Base-by-base conservation (phyloP, 2,329 filamentous ascomycete genomes). In the Geosmithia putterillii region DNA sequence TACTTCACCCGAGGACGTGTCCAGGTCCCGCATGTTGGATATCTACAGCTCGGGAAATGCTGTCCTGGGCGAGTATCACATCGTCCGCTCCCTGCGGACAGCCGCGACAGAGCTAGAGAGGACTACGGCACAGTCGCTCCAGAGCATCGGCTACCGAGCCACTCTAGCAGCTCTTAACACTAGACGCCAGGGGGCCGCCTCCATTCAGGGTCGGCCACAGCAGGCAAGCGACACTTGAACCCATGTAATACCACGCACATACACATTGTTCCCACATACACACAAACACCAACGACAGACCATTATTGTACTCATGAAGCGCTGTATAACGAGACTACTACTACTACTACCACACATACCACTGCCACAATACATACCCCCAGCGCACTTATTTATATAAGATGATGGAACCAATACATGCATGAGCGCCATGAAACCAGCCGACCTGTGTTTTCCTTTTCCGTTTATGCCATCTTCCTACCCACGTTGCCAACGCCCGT, bases 401-500 rank as follows among this genome's bases (percentile, higher is more conserved):
- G 14, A 35, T 38, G n/a, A 28, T 7, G 35, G 19, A 43, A 20
- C 12, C 20, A 44, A 44, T 40, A 36, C 48, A 48, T 40, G 43
- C 43, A 42, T 39, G 25, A 40, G 44, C 46, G 45, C 42, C 28
- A 12, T 32, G 28, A 32, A 12, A 32, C 10, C 10, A 32, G 28
- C 28, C 28, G n/a, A n/a, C n/a, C n/a, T n/a, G n/a, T n/a, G n/a
- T n/a, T 32, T 32, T 32, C 10, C 10, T 12, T 32, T 12, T 32
- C 10, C 28, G 10, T 40, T 45, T 55, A 78, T 54, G 73, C 74
- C 55, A 95, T 83, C 67, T 96, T 96, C 56, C 89, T 79, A 43
- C 90, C 90, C 41, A 96, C 85, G 59, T 96, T 98, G 23, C 92
- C 92, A 46, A 98, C 86, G 38, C 92, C 92, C 54, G 79, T 81